Evolutionary conservation across 768 basidiomycete genomes (phyloP), one percentile per base, ranked within the genome.

Genomic region (Collybia sordida): DNA sequence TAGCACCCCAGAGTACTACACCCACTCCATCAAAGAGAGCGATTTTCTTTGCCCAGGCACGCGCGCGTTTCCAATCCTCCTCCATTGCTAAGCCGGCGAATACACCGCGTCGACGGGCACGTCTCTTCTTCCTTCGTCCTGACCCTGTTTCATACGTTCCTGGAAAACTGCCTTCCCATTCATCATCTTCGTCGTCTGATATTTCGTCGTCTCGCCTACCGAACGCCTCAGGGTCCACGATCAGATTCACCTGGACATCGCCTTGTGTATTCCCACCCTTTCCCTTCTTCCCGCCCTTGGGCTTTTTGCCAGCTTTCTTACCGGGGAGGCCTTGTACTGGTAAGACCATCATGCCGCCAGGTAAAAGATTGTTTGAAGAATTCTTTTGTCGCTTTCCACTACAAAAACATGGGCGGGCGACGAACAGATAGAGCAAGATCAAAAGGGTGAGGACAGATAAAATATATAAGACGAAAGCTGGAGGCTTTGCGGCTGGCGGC

Each of bases 231-330:
- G 86, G 86, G 57, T 87, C 85, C 24, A 88, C 83, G 52, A 88
- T 87, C 39, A 88, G 70, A 63, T 88, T 88, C 43, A 88, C 83
- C 52, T 88, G 86, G 2, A 88, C 80, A 57, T 79, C 78, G 4
- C 75, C 69, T 11, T 45, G 45, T 58, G 73, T 73, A 64, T 77
- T 74, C 4, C 66, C 67, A 7, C 67, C 70, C 48, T 69, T 73
- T 47, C 54, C 58, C 42, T 69, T 67, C 54, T 64, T 65, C 35
- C 62, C 62, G 21, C 49, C 54, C 25, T 54, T 49, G 41, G 71
- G 70, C 37, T 71, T 67, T 50, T 71, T 72, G 42, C 66, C 64
- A 44, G 74, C 73, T 51, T 72, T 72, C 8, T 71, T 72, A 1
- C 73, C 74, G 0, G 71, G 72, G 9, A 81, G 65, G 11, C 77